Conservation (phyloP, 495 filamentous ascomycete genomes). For the Antarctomyces pellizariae region DNA sequence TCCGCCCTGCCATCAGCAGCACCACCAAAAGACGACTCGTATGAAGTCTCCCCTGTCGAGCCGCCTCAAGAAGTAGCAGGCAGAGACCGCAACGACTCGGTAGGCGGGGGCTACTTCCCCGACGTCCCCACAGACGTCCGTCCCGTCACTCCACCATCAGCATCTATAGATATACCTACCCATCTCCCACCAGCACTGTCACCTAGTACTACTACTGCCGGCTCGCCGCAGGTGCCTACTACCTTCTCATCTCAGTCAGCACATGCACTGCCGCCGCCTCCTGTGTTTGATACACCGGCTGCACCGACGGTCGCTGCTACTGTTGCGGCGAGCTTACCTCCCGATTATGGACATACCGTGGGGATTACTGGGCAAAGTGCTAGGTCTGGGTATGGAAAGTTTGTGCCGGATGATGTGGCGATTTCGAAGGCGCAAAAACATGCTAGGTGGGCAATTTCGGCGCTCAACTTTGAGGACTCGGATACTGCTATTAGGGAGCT, state of each 20-base stretch:
- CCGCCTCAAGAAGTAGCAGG: slow-evolving; percentile 10
- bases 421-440: slow-evolving; percentile 76
- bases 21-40: slow-evolving; percentile 8
- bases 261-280: too few species aligned
- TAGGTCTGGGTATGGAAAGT: slow-evolving; percentile 5
- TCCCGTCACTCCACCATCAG: slow-evolving; percentile 1
- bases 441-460: slow-evolving; percentile 91
- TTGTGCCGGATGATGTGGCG: slow-evolving; percentile 41
- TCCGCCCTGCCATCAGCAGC: slow-evolving; percentile 19
- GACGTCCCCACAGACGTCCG: slow-evolving; percentile 18
- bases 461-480: slow-evolving; percentile 89
- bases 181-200: too few species aligned
- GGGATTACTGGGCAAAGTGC: too few species aligned
- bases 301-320: too few species aligned
- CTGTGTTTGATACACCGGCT: too few species aligned
- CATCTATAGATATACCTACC: slow-evolving; percentile 1
- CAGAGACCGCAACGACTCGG: slow-evolving; percentile 15
- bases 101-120: slow-evolving; percentile 31
- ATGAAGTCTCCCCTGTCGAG: slow-evolving; percentile 18
- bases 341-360: too few species aligned
- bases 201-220: too few species aligned
- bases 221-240: too few species aligned
- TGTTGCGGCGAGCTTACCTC: too few species aligned
- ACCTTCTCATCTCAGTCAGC: background rate
- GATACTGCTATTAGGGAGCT: slow-evolving; percentile 75